Percentiles rank a stretch among this genome's conserved stretches.
Evolutionary conservation across 1,284 basidiomycete genomes (phyloP).

Genomic region (Rhodofomes roseus): DNA sequence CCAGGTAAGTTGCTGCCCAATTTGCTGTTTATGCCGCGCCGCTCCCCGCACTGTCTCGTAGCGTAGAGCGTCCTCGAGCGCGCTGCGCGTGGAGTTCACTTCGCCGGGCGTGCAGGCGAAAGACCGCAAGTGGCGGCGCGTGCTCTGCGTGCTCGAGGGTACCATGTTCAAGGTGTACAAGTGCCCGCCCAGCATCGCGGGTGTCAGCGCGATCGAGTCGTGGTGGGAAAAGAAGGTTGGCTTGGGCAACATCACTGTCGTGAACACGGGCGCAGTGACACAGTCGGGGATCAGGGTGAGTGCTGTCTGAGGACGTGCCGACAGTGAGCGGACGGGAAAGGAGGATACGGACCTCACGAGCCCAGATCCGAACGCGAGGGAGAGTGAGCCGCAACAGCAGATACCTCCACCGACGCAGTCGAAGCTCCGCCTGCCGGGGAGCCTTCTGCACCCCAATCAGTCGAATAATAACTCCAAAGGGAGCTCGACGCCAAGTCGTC

Average conservation of each 20-base stretch:
- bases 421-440: slow-evolving; percentile 19
- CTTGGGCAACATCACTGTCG: slow-evolving; percentile 49
- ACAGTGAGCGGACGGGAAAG: slow-evolving; percentile 19
- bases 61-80: too few relatives aligned
- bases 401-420: slow-evolving; percentile 19
- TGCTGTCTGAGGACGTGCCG: slow-evolving; percentile 19
- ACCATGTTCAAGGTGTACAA: slow-evolving; percentile 87
- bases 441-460: slow-evolving; percentile 22
- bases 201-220: slow-evolving; percentile 51
- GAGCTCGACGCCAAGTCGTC: background rate
- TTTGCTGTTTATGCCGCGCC: too few relatives aligned
- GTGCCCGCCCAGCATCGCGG: slow-evolving; percentile 45
- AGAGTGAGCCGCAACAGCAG: background rate
- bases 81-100: slow-evolving; percentile 93
- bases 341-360: slow-evolving; percentile 9
- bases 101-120: slow-evolving; percentile 82
- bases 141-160: slow-evolving; percentile 90
- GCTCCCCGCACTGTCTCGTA: too few relatives aligned
- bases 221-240: slow-evolving; percentile 79
- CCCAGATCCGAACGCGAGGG: background rate
- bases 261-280: slow-evolving; percentile 16
- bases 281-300: slow-evolving; percentile 19
- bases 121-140: slow-evolving; percentile 89
- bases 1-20: too few relatives aligned
- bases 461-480: slow-evolving; percentile 2